Evolutionary conservation across 2,329 filamentous ascomycete species (phyloP), one percentile per base, ranked within the genome.

Genomic region (Paecilomyces dactylethromorphus): DNA sequence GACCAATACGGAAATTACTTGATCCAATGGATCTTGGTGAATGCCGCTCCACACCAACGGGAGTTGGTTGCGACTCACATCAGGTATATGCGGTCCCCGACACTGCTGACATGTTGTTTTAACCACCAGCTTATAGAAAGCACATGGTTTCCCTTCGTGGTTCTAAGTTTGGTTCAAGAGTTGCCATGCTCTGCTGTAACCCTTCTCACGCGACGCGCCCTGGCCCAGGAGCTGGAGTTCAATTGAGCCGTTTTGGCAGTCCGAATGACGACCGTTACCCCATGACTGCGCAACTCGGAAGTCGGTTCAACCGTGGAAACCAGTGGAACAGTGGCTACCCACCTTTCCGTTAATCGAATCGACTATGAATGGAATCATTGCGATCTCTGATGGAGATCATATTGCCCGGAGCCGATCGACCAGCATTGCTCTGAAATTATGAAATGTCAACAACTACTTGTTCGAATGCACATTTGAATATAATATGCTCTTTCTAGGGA

Each of bases 1-100:
- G 95, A 99, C 73, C 95, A 99, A 75, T 99, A 97, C 71, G 94
- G 94, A 67, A 99, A 99, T 78, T 99, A 99, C 71, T 84, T 99
- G 63, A 90, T 99, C 63, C 94, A 99, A 76, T 96, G 95, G 85
- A 94, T 99, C 70, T 82, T 99, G 70, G 92, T 91, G 67, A 90
- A 97, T 72, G 89, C 91, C 61, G 86, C 87, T 59, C 81, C 89
- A 57, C 91, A 95, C 73, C 94, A 97, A 73, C 90, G 92, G 59
- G 95, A 99, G 72, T 81, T 96, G 64, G 94, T 99, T 64, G 92
- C 92, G 54, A 87, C 87, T 58, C 94, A 99, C 71, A 96, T 99
- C 68, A 89, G 91, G 78, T 80, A 71, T 61, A 65, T 54, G 31
- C 22, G 53, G 31, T 45, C 12, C n/a, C 56, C 31, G 22, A 32